Evolutionary conservation across 805 yeast genomes (phyloP), one percentile per base, ranked within the genome.

Genomic region (Lipomyces spencermartinsiae): DNA sequence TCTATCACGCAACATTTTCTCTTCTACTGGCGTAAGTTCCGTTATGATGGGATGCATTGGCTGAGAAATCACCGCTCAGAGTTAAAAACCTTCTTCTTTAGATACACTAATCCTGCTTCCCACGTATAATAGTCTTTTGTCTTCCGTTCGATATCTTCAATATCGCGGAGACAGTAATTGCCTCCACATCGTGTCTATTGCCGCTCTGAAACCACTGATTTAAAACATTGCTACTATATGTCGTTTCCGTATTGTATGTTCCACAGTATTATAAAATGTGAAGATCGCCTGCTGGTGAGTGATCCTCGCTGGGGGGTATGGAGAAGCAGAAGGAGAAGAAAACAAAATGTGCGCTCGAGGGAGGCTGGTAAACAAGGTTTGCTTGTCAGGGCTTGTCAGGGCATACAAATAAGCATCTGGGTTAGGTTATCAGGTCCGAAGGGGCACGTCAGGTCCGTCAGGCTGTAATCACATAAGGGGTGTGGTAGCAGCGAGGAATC

Each of bases 21-120:
- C 56, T 22, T 53, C 56, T 14, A 29, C 33, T 25, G 56, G 56
- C 29, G 56, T 53, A 29, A 53, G n/a, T 29, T 53, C 56, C 56
- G 29, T 31, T 25, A 53, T 53, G 56, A 53, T 9, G 12, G 56
- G 35, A 4, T 53, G 29, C 56, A 53, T 53, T 43, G 22, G 22
- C 49, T n/a, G 7, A n/a, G 10, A 16, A 43, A 43, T 16, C 22
- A 43, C 4, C 49, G 10, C 22, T 43, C 8, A 6, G n/a, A 39
- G n/a, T 4, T 8, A 8, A 16, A 43, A 4, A 12, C 16, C 9
- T 37, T 37, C 49, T 43, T 43, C 49, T 43, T 16, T 43, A 43
- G 12, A 37, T 10, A 1, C 5, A 43, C 16, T 19, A 43, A 16
- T n/a, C 22, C 9, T 16, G 3, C 19, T 5, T n/a, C n/a, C 49